These are phyloP conservation scores for Solanum sejunctum DNA, from an alignment of 257 asterid species.

Conservation along the genomic window DNA sequence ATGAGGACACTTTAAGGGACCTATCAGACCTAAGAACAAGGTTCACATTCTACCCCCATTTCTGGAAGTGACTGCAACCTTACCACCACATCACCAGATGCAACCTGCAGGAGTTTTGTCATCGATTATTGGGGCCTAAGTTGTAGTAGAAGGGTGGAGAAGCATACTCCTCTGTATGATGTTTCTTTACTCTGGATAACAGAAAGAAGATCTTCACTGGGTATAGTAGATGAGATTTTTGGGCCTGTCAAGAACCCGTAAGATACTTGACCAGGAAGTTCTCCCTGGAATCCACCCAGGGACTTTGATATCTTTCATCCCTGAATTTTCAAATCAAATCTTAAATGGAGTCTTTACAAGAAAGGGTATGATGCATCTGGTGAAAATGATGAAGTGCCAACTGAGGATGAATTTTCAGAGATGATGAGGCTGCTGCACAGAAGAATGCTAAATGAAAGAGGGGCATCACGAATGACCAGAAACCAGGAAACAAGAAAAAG, in stretches of 20 bases:
- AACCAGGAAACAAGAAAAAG: slow-evolving; percentile 29
- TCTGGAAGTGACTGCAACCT: slow-evolving; percentile 56
- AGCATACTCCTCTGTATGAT: slow-evolving; percentile 75
- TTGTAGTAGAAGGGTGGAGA: slow-evolving; percentile 80
- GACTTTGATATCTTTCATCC: slow-evolving; percentile 52
- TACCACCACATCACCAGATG: slow-evolving; percentile 69
- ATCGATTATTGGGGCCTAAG: slow-evolving; percentile 63
- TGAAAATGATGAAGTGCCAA: slow-evolving; percentile 53
- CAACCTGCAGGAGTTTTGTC: slow-evolving; percentile 57
- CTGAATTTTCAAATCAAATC: slow-evolving; percentile 57
- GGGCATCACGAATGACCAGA: slow-evolving; percentile 31
- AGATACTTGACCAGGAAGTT: slow-evolving; percentile 65
- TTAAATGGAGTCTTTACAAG: slow-evolving; percentile 55
- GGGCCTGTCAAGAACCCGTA: slow-evolving; percentile 98
- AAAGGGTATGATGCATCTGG: slow-evolving; percentile 93
- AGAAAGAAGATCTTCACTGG: slow-evolving; percentile 59
- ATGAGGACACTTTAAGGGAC: slow-evolving; percentile 22
- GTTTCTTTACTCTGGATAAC: slow-evolving; percentile 88
- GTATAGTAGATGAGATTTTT: slow-evolving; percentile 75
- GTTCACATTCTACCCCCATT: slow-evolving; percentile 72
- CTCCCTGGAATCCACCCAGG: slow-evolving; percentile 63
- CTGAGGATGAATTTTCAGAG: slow-evolving; percentile 71
- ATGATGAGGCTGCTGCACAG: slow-evolving; percentile 79
- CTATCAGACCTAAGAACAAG: slow-evolving; percentile 64
- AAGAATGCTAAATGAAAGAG: slow-evolving; percentile 65